A percentile compares a stretch with the other conserved stretches of the same genome.
Evolutionary conservation across 2,329 filamentous ascomycete species (phyloP).

Genomic region (Cucurbitaria berberidis): DNA sequence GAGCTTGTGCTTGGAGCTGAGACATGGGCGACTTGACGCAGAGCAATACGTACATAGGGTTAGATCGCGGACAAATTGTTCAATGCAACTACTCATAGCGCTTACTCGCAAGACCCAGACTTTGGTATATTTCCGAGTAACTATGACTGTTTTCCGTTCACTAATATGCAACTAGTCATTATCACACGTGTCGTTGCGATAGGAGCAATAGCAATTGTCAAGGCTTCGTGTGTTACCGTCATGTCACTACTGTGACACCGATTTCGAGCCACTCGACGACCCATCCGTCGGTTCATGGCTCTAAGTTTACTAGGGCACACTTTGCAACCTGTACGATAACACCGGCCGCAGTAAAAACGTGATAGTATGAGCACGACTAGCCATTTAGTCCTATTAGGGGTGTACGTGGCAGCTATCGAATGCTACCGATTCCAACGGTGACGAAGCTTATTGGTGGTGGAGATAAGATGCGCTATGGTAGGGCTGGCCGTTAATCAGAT

Average conservation of each 20-base stretch:
- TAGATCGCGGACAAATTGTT: too few relatives aligned
- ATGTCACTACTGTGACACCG: background rate
- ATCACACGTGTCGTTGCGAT: background rate
- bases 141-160: background rate
- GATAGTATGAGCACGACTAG: too few relatives aligned
- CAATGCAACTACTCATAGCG: too few relatives aligned
- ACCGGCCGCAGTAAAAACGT: too few relatives aligned
- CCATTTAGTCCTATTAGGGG: too few relatives aligned
- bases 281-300: background rate
- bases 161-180: background rate
- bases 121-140: too few relatives aligned
- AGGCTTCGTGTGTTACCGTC: too few relatives aligned
- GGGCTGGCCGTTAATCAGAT: background rate
- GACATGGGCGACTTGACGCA: too few relatives aligned
- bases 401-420: too few relatives aligned
- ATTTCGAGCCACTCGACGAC: background rate
- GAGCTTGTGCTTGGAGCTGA: too few relatives aligned
- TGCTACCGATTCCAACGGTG: background rate
- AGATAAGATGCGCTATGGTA: background rate
- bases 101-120: too few relatives aligned
- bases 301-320: background rate
- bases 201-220: background rate
- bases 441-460: background rate
- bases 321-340: background rate
- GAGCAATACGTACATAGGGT: too few relatives aligned